These are phyloP conservation scores for Sporothrix euskadiensis DNA, from an alignment of 2,329 filamentous ascomycete species.

Conservation along the genomic window DNA sequence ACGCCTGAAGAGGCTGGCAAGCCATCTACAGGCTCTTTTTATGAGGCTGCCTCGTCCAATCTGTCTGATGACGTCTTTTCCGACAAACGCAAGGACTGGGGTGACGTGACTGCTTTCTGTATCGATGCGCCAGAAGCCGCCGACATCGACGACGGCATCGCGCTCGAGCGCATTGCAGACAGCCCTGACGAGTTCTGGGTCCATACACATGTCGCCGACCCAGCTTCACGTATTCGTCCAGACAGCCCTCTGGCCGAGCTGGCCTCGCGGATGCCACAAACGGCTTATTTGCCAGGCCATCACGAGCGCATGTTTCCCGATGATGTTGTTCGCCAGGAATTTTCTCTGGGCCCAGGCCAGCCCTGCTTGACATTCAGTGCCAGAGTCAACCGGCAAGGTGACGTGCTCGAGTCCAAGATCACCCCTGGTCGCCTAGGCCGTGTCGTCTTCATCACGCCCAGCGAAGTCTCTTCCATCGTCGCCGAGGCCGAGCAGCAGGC, in stretches of 20 bases:
- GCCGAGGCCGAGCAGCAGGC: slow-evolving; percentile 21
- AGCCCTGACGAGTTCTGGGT: slow-evolving; percentile 65
- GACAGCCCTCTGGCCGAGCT: slow-evolving; percentile 59
- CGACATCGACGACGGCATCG: slow-evolving; percentile 79
- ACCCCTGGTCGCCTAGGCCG: slow-evolving; percentile 52
- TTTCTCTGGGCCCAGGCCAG: slow-evolving; percentile 55
- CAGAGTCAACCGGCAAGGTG: slow-evolving; percentile 54
- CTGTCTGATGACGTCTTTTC: slow-evolving; percentile 48
- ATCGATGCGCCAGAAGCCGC: slow-evolving; percentile 67
- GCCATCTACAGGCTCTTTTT: neutral
- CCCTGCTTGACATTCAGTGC: slow-evolving; percentile 65
- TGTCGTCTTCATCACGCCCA: slow-evolving; percentile 59
- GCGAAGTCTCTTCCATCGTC: slow-evolving; percentile 50
- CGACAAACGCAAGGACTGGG: slow-evolving; percentile 60
- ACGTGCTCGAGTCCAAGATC: slow-evolving; percentile 56
- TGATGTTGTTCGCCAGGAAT: slow-evolving; percentile 49
- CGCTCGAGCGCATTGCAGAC: slow-evolving; percentile 59
- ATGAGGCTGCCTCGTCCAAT: neutral
- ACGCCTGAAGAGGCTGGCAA: neutral
- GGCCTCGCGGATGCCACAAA: slow-evolving; percentile 61
- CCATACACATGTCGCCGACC: slow-evolving; percentile 77
- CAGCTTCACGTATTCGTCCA: slow-evolving; percentile 66
- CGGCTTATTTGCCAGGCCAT: slow-evolving; percentile 61
- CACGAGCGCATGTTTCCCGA: slow-evolving; percentile 59
- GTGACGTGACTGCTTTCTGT: slow-evolving; percentile 64